Percentiles rank a stretch among this genome's conserved stretches.
Evolutionary conservation across 768 basidiomycete genomes (phyloP).

Genomic region (Suillus variegatus): DNA sequence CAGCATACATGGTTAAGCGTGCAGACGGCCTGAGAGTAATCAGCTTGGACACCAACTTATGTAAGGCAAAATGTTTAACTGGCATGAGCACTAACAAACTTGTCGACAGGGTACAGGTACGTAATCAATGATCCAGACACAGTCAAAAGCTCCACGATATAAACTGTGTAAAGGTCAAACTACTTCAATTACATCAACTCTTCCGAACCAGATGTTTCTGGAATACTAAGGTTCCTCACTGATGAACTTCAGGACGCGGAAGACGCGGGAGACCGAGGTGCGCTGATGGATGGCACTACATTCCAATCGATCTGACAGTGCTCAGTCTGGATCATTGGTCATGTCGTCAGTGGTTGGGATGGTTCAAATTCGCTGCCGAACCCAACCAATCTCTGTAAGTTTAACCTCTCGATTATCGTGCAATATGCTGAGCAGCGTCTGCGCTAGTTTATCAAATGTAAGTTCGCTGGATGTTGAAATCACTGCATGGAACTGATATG

Average conservation of each 20-base stretch:
- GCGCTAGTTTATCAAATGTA: constrained; percentile 52
- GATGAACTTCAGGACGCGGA: constrained; percentile 80
- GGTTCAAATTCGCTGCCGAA: constrained; percentile 63
- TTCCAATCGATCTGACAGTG: constrained; percentile 14
- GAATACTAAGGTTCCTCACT: constrained; percentile 77
- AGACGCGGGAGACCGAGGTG: constrained; percentile 72
- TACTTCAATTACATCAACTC: constrained; percentile 80
- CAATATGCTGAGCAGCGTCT: constrained; percentile 8
- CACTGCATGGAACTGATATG: constrained; percentile 5
- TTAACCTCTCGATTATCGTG: not conserved
- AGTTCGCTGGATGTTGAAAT: constrained; percentile 8
- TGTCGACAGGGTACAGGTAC: constrained; percentile 33
- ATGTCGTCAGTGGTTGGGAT: constrained; percentile 69
- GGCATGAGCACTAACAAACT: not conserved
- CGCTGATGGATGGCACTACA: constrained; percentile 12
- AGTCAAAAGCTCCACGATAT: constrained; percentile 8
- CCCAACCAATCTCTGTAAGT: constrained; percentile 71
- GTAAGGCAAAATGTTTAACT: constrained; percentile 40
- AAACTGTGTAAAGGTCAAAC: constrained; percentile 48
- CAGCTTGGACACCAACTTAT: constrained; percentile 75
- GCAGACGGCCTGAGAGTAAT: constrained; percentile 69
- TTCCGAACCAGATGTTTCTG: constrained; percentile 66
- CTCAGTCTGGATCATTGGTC: constrained; percentile 54
- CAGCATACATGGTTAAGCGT: constrained; percentile 70
- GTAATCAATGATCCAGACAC: not conserved